Conservation (phyloP, 1,284 basidiomycete genomes). For the Lentinula novae-zelandiae region DNA sequence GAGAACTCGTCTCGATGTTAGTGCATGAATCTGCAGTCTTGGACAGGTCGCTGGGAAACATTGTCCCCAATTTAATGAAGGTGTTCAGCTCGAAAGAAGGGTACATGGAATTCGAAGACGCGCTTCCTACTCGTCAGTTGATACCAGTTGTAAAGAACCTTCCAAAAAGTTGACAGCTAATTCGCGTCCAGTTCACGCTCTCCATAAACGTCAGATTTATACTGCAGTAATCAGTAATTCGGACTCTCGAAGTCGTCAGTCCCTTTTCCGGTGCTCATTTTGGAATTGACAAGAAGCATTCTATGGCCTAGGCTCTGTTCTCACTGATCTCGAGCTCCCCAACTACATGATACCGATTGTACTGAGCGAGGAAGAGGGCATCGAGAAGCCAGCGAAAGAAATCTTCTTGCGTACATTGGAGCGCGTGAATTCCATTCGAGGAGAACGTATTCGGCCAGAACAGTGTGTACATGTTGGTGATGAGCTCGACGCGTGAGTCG, state of each 20-base stretch:
- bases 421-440: constrained; percentile 24
- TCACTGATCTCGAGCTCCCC: constrained; percentile 56
- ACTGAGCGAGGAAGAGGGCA: constrained; percentile 59
- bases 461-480: constrained; percentile 71
- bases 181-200: constrained; percentile 38
- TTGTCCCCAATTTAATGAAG: constrained; percentile 54
- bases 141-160: background rate
- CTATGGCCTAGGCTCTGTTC: constrained; percentile 39
- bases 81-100: constrained; percentile 69
- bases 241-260: constrained; percentile 63
- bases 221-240: constrained; percentile 69
- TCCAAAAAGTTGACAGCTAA: background rate
- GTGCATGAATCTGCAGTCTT: constrained; percentile 39
- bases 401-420: constrained; percentile 52
- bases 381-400: constrained; percentile 61
- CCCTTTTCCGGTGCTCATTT: background rate
- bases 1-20: background rate
- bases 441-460: constrained; percentile 27
- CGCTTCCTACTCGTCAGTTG: constrained; percentile 42
- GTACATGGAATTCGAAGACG: constrained; percentile 64
- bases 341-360: constrained; percentile 48
- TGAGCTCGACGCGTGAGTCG: constrained; percentile 55
- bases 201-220: constrained; percentile 39
- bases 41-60: constrained; percentile 42
- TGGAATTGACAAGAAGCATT: constrained; percentile 1